These are phyloP conservation scores for Apophysomyces ossiformis DNA, from an alignment of 371 early-diverging fungal species.

Conservation along the genomic window DNA sequence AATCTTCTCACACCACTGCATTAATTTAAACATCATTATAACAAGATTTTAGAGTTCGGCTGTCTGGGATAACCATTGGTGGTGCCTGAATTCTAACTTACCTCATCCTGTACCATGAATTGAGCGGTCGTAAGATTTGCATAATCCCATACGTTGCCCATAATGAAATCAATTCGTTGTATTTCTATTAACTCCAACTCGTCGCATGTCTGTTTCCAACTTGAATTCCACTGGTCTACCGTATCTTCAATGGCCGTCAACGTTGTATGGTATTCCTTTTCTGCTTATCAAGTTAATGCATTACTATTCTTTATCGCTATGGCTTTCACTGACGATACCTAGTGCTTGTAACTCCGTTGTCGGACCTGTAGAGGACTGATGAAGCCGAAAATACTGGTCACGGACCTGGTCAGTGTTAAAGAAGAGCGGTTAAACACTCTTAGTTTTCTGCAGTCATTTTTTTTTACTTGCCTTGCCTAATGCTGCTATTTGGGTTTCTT, in stretches of 20 bases:
- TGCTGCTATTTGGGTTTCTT: constrained; percentile 16
- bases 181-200: constrained; percentile 43
- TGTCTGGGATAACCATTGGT: neutral
- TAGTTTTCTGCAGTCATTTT: neutral
- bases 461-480: constrained; percentile 22
- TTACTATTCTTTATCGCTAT: neutral
- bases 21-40: neutral
- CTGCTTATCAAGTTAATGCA: constrained; percentile 12
- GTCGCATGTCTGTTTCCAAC: constrained; percentile 44
- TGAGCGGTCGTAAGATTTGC: constrained; percentile 44
- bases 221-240: constrained; percentile 41
- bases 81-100: constrained; percentile 11
- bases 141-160: constrained; percentile 48
- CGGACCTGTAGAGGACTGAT: constrained; percentile 23
- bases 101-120: constrained; percentile 48
- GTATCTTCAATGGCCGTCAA: constrained; percentile 30
- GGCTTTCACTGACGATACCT: constrained; percentile 16
- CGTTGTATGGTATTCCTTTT: constrained; percentile 25
- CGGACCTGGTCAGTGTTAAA: constrained; percentile 16
- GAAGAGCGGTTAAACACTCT: no score
- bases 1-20: constrained; percentile 44
- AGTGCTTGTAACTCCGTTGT: constrained; percentile 17
- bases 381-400: constrained; percentile 23
- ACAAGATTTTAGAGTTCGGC: no score
- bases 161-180: constrained; percentile 43